Base-by-base conservation (phyloP, 352 stramenopile species). In the Phytophthora ohioensis region DNA sequence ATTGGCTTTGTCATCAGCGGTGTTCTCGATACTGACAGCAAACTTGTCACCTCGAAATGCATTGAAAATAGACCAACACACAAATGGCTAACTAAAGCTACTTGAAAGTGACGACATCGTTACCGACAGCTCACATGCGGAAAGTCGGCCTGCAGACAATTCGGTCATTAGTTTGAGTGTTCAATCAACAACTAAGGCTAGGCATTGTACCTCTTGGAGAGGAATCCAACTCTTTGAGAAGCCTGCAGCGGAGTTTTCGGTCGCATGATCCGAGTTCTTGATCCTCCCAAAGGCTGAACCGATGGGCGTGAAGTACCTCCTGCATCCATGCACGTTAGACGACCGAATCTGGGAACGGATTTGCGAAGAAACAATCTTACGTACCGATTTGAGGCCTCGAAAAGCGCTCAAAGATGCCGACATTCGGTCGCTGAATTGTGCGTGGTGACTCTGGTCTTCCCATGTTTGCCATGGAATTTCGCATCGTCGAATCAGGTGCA, bases 161-260 rank as follows among this genome's bases (percentile, higher is more conserved):
- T 49, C 2, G 17, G 42, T 62, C 4, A 27, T 56, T 27, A 47
- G 52, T 31, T 53, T 5, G 11, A 45, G 9, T 30, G 47, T 54
- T 27, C 12, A 34, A 39, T 52, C 11, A 11, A 34, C n/a, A 36
- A 53, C 35, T 21, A 52, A 27, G 45, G 36, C 7, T 10, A 27
- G 21, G 21, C 21, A 52, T 2, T n/a, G 4, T 76, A 93, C 86
- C 86, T 74, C 55, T 88, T 91, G 7, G 84, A 76, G 17, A 92
- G 56, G 48, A 91, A 91, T 46, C 81, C 75, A 42, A 75, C 75
- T 48, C 85, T 73, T 49, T 94, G 87, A 34, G 84, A 82, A 7
- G 78, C 57, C 63, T 92, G 84, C 3, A 91, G 34, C n/a, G 87
- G 87, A 2, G 84, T 94, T 61, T 92, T 94, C 13, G 84, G 87